phyloP scores from a whole-genome alignment of 2,329 filamentous ascomycete species.

The Microdochium bolleyi region DNA sequence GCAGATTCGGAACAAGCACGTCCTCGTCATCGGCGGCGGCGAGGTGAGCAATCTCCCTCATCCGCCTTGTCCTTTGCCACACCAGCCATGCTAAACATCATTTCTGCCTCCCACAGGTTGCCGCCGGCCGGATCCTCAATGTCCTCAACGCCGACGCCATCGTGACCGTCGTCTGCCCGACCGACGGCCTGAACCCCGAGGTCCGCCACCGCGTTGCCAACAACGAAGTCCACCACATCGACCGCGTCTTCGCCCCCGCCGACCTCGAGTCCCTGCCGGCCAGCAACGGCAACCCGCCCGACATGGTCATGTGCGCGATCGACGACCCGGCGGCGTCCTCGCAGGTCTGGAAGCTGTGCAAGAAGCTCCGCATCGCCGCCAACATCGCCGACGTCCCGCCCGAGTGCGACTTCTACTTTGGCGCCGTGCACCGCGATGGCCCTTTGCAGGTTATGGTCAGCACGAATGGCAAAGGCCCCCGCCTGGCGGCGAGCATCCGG shows the following conservation, averaged over 20 bases:
- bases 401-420: conserved; percentile 99
- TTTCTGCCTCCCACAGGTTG: conserved; percentile 55
- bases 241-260: conserved; percentile 77
- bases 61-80: not conserved
- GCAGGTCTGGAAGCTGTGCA: conserved; percentile 88
- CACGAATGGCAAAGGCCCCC: conserved; percentile 93
- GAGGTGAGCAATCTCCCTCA: conserved; percentile 53
- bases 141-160: conserved; percentile 90
- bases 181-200: conserved; percentile 76
- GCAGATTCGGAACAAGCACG: conserved; percentile 83
- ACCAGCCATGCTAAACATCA: conserved; percentile 5
- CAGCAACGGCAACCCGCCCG: conserved; percentile 22
- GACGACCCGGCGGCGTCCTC: conserved; percentile 91
- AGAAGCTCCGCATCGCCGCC: conserved; percentile 72
- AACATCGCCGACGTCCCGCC: conserved; percentile 96
- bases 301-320: conserved; percentile 89
- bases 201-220: conserved; percentile 73
- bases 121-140: conserved; percentile 87
- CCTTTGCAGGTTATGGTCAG: conserved; percentile 98
- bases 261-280: conserved; percentile 62
- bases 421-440: conserved; percentile 88
- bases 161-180: conserved; percentile 78
- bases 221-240: conserved; percentile 69
- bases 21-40: conserved; percentile 90
- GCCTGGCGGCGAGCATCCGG: conserved; percentile 79